These are phyloP conservation scores for Fusarium tupiense DNA, from an alignment of 2,329 filamentous ascomycete species.

Conservation along the genomic window DNA sequence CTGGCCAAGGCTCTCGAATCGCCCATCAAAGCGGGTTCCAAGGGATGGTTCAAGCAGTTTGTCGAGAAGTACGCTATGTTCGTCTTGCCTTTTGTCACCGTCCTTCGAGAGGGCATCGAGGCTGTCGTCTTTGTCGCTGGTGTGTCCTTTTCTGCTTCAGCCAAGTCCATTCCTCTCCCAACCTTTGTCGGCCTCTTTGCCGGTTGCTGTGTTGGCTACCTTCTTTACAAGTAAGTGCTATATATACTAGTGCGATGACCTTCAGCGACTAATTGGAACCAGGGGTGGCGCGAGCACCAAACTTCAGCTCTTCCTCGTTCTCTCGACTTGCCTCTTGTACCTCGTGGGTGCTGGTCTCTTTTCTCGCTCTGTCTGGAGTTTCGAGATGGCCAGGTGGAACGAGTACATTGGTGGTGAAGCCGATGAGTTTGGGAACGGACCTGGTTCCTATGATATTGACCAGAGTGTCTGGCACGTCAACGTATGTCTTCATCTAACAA, in stretches of 20 bases:
- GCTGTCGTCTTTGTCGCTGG: constrained; percentile 88
- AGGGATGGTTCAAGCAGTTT: constrained; percentile 66
- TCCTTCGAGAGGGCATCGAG: constrained; percentile 87
- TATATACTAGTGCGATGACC: neutral
- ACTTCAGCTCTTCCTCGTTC: constrained; percentile 79
- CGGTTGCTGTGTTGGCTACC: constrained; percentile 73
- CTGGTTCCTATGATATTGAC: constrained; percentile 82
- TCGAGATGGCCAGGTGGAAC: constrained; percentile 77
- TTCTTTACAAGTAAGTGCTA: constrained; percentile 77
- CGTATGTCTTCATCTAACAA: constrained; percentile 54
- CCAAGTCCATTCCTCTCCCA: constrained; percentile 79
- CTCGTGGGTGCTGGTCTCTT: constrained; percentile 86
- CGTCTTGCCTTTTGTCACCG: constrained; percentile 84
- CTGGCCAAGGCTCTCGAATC: constrained; percentile 74
- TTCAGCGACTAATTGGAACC: neutral
- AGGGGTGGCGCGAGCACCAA: constrained; percentile 56
- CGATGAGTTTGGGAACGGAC: constrained; percentile 62
- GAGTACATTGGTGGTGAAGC: constrained; percentile 68
- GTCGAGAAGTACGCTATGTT: constrained; percentile 88
- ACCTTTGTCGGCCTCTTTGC: constrained; percentile 77
- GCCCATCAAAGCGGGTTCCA: constrained; percentile 54
- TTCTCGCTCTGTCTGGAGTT: constrained; percentile 78
- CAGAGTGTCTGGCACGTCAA: constrained; percentile 86
- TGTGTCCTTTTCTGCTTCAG: constrained; percentile 80
- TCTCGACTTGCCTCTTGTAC: constrained; percentile 85